Base-by-base conservation (phyloP, 2,329 filamentous ascomycete species). In the Phyllosticta citribraziliensis region DNA sequence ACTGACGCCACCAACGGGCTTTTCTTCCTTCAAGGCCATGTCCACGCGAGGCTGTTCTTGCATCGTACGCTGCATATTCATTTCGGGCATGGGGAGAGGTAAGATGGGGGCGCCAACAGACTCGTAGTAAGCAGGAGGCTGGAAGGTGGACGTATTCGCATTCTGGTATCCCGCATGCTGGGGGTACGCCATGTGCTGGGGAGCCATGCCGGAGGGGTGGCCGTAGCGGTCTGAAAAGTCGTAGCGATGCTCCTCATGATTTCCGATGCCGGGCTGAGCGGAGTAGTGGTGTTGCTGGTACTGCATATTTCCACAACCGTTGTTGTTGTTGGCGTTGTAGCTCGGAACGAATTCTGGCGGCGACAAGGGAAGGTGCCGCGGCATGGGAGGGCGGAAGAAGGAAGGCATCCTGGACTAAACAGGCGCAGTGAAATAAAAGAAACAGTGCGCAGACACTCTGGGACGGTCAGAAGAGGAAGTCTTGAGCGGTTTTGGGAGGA, bases 1-100 rank as follows among this genome's bases (percentile, higher is more conserved):
- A 69, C 92, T 94, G 50, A 97, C 92, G 69, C 92, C 92, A 73
- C 92, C 91, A 60, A 83, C 83, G n/a, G 83, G 77, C 73, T 86
- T 86, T 67, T 86, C 84, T 67, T 86, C 84, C 73, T 86, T 86
- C 25, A 68, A 67, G 57, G 73, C 72, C 62, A 75, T 73, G 56
- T 72, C 66, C n/a, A 65, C 64, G 56, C 69, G 74, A 65, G 76
- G 73, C 64, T 77, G 75, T 60, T 67, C 64, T 20, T 62, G 57
- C 58, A 70, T 70, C 52, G 72, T 70, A 56, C 73, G 73, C 59
- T 73, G 62, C 60, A 69, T 61, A 17, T 66, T 67, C 25, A 65
- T 70, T 57, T 77, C 75, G 62, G 77, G 72, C 69, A 80, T 74
- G 8, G 78, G 78, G 54, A 55, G 55, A 17, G 79, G 79, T 14